Evolutionary conservation across 768 basidiomycete species (phyloP).

Genomic region (Psilocybe sp.): DNA sequence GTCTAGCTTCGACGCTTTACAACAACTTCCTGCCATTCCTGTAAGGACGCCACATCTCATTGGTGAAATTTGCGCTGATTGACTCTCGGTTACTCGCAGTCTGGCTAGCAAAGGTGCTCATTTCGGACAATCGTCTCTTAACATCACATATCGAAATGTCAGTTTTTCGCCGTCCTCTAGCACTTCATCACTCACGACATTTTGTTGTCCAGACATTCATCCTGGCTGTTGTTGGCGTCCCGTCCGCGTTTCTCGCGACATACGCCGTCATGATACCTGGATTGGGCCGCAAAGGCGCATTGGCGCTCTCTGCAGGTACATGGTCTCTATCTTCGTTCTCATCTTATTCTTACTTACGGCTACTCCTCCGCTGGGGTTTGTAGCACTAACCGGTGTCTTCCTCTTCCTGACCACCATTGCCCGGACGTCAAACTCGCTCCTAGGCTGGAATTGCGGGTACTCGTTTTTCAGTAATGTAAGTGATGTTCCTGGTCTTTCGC

Average conservation of each 20-base stretch:
- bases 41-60: constrained; percentile 8
- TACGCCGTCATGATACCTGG: constrained; percentile 62
- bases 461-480: constrained; percentile 56
- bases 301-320: constrained; percentile 65
- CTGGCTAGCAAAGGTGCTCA: constrained; percentile 58
- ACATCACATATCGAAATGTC: constrained; percentile 73
- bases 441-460: constrained; percentile 80
- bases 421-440: constrained; percentile 57
- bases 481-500: too few species aligned
- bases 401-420: constrained; percentile 72
- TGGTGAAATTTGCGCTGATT: not conserved
- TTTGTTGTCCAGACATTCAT: constrained; percentile 53
- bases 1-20: constrained; percentile 72
- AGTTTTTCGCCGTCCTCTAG: constrained; percentile 6
- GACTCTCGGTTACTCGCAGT: constrained; percentile 15
- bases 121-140: constrained; percentile 63
- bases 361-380: constrained; percentile 43
- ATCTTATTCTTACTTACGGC: constrained; percentile 1
- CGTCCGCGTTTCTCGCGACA: constrained; percentile 67
- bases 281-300: constrained; percentile 63
- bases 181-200: not conserved
- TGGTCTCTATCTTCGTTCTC: constrained; percentile 11
- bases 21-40: constrained; percentile 36
- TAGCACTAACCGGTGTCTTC: constrained; percentile 71
- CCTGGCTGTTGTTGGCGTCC: constrained; percentile 61